phyloP scores from a whole-genome alignment of 495 filamentous ascomycete genomes.

The Aspergillus kassunensis region DNA sequence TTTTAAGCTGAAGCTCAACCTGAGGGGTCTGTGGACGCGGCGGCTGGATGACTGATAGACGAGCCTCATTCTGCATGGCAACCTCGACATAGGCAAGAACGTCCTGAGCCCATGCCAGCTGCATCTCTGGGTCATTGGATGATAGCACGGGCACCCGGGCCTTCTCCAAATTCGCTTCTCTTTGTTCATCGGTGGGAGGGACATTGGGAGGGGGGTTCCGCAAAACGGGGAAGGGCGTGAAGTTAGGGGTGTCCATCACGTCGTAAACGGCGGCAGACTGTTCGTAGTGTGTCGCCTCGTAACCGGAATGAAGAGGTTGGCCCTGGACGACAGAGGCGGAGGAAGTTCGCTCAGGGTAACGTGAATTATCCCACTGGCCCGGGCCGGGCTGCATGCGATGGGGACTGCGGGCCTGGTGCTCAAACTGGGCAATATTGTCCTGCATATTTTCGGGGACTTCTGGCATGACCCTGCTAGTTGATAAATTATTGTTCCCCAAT shows the following conservation, averaged over 20 bases:
- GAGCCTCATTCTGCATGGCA: constrained; percentile 63
- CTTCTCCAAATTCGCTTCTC: constrained; percentile 79
- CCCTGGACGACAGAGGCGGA: constrained; percentile 32
- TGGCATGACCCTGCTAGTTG: constrained; percentile 59
- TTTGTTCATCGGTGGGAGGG: constrained; percentile 90
- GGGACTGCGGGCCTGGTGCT: constrained; percentile 64
- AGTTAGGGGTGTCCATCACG: constrained; percentile 64
- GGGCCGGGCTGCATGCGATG: constrained; percentile 37
- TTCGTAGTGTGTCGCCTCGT: constrained; percentile 37
- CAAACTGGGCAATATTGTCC: constrained; percentile 82
- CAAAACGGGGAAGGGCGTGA: constrained; percentile 88
- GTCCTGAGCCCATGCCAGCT: constrained; percentile 94
- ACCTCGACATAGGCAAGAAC: constrained; percentile 85
- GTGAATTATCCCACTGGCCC: constrained; percentile 36
- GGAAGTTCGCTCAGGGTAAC: constrained; percentile 41
- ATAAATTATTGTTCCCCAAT: constrained; percentile 11
- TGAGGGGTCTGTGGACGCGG: constrained; percentile 73
- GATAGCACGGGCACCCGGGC: constrained; percentile 80
- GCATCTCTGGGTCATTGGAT: constrained; percentile 94
- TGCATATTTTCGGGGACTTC: constrained; percentile 85
- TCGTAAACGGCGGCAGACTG: constrained; percentile 42
- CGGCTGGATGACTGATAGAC: constrained; percentile 59
- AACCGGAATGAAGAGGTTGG: constrained; percentile 27
- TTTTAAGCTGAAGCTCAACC: constrained; percentile 78
- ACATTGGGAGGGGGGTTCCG: constrained; percentile 80